Conservation (phyloP, 108 stramenopile genomes). For the Chaetoceros muelleri region DNA sequence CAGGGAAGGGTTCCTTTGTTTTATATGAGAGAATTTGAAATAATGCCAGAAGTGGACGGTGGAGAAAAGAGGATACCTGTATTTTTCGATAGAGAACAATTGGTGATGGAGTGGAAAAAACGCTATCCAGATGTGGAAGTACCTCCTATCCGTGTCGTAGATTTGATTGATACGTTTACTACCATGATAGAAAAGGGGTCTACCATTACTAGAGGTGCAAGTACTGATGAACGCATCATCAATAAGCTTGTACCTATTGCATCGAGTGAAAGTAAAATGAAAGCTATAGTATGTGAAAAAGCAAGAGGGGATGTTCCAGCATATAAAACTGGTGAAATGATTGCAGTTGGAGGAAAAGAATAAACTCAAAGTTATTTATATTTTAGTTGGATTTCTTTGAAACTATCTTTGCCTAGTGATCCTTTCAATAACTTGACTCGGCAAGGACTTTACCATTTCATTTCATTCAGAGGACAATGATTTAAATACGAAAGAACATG, state of each 20-base stretch:
- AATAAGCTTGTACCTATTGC: background rate
- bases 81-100: background rate
- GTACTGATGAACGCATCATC: background rate
- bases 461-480: background rate
- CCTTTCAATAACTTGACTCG: background rate
- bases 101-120: background rate
- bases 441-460: background rate
- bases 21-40: background rate
- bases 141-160: background rate
- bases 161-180: background rate
- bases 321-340: constrained; percentile 1
- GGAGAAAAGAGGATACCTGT: constrained; percentile 1
- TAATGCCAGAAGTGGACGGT: background rate
- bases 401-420: background rate
- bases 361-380: background rate
- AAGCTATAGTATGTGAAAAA: constrained; percentile 1
- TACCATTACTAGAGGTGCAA: too few species aligned
- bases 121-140: background rate
- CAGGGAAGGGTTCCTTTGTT: constrained; percentile 4
- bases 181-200: background rate
- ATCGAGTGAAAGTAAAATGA: background rate
- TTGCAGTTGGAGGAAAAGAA: constrained; percentile 3
- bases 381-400: background rate
- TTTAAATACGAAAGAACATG: too few species aligned
- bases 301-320: background rate